Conservation (phyloP, 306 rosid species). For the Astragalus membranaceus region DNA sequence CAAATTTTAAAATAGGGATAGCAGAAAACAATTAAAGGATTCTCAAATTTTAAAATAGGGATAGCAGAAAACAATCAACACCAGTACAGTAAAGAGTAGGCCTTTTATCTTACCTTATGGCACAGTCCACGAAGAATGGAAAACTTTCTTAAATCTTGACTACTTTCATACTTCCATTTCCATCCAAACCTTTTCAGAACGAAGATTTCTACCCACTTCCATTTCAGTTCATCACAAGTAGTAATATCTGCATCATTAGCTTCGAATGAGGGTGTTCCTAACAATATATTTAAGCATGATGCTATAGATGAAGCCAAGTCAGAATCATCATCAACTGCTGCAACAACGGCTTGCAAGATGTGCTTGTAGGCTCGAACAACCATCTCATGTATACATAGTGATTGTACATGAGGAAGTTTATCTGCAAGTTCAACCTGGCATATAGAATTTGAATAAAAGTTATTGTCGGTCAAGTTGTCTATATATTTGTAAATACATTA, state of each 20-base stretch:
- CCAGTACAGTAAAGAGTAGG: neutral
- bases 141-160: slow-evolving; percentile 72
- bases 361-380: slow-evolving; percentile 94
- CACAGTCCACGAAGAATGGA: slow-evolving; percentile 91
- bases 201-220: slow-evolving; percentile 91
- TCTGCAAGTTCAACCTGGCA: slow-evolving; percentile 93
- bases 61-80: neutral
- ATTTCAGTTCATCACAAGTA: slow-evolving; percentile 53
- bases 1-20: slow-evolving; percentile 2
- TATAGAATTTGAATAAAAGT: slow-evolving; percentile 14
- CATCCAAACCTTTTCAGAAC: slow-evolving; percentile 82
- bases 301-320: slow-evolving; percentile 85
- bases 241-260: slow-evolving; percentile 37
- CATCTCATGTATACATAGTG: slow-evolving; percentile 92
- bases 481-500: neutral
- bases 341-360: slow-evolving; percentile 83
- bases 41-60: slow-evolving; percentile 6
- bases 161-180: slow-evolving; percentile 64
- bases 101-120: slow-evolving; percentile 65
- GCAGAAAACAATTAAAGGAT: slow-evolving; percentile 15
- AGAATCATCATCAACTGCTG: slow-evolving; percentile 63
- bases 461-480: slow-evolving; percentile 1
- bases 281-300: slow-evolving; percentile 74
- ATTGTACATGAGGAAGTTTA: slow-evolving; percentile 96
- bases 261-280: slow-evolving; percentile 66